Percentiles rank a stretch among this genome's conserved stretches.
These are phyloP conservation scores for Hypoxylon subgilvum DNA, from an alignment of 495 filamentous ascomycete genomes.

Conservation along the genomic window DNA sequence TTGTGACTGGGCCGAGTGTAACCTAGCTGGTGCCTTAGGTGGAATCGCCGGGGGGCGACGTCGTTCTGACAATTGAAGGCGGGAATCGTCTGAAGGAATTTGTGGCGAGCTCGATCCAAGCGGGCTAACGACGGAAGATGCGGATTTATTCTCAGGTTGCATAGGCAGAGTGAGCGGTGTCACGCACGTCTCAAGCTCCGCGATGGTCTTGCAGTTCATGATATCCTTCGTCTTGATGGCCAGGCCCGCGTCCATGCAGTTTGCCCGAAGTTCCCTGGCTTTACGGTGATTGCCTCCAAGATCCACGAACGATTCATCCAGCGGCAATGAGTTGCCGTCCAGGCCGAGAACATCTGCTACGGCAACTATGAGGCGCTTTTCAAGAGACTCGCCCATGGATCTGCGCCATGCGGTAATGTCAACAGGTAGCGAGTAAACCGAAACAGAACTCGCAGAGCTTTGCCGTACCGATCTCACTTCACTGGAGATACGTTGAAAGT, in stretches of 20 bases:
- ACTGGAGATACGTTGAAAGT: not conserved
- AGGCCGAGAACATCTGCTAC: slow-evolving; percentile 45
- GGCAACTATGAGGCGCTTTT: slow-evolving; percentile 40
- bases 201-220: slow-evolving; percentile 48
- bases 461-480: not conserved
- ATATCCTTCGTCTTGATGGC: slow-evolving; percentile 49
- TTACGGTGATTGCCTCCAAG: slow-evolving; percentile 47
- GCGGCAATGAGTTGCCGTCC: slow-evolving; percentile 24
- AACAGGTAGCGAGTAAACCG: slow-evolving; percentile 15
- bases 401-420: slow-evolving; percentile 18
- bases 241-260: slow-evolving; percentile 46
- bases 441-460: slow-evolving; percentile 13
- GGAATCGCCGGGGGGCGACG: slow-evolving; percentile 25
- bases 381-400: slow-evolving; percentile 33
- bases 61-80: not conserved
- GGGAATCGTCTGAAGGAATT: not conserved
- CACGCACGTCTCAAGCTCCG: slow-evolving; percentile 43
- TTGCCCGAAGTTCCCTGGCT: slow-evolving; percentile 43
- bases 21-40: slow-evolving; percentile 29
- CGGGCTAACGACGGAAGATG: slow-evolving; percentile 14
- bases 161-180: slow-evolving; percentile 21
- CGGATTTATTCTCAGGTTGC: not conserved
- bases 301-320: slow-evolving; percentile 49
- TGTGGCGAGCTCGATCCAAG: slow-evolving; percentile 14
- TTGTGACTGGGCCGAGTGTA: slow-evolving; percentile 8